Base-by-base conservation (phyloP, 176 grass and related monocot species). In the Dactylis glomerata region DNA sequence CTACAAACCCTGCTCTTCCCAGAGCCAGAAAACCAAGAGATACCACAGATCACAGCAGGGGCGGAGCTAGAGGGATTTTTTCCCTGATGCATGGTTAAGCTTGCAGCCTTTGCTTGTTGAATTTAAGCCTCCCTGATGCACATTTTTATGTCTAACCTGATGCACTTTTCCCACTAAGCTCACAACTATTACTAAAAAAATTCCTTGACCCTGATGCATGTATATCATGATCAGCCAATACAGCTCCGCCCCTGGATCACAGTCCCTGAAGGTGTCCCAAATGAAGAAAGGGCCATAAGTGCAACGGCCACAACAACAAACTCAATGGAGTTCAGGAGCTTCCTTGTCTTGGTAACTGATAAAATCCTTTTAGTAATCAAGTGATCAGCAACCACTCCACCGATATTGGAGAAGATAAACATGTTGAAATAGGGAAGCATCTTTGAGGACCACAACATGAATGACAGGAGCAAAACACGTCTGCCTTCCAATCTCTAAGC, bases 341-440 rank as follows among this genome's bases (percentile, higher is more conserved):
- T 74, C 44, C 44, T 74, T 74, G 70, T 74, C 70, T 74, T 74
- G 8, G 70, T 74, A 49, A 49, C 70, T 49, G 70, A 74, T 74
- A 74, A 74, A 15, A 74, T 74, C 26, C 8, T 74, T 5, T 74
- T 74, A 20, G 70, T 31, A 74, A 74, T 74, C 26, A 74, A 31
- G 70, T 30, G 26, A 50, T 74, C 70, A 20, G 70, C 70, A 74
- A 74, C 70, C 26, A 74, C 70, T 74, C 70, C 70, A 74, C 70
- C 70, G 31, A 74, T 73, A 46, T 74, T 74, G 41, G 70, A 71
- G 68, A 71, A 71, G 26, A 71, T 71, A 71, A 71, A 71, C 68
- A 71, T 71, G 68, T 71, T 71, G 38, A 71, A 71, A 71, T 71
- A 71, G n/a, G 68, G 68, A 45, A 71, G 68, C 68, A 71, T 71